phyloP scores from a whole-genome alignment of 371 early-diverging fungal genomes.

The Smittium mucronatum region DNA sequence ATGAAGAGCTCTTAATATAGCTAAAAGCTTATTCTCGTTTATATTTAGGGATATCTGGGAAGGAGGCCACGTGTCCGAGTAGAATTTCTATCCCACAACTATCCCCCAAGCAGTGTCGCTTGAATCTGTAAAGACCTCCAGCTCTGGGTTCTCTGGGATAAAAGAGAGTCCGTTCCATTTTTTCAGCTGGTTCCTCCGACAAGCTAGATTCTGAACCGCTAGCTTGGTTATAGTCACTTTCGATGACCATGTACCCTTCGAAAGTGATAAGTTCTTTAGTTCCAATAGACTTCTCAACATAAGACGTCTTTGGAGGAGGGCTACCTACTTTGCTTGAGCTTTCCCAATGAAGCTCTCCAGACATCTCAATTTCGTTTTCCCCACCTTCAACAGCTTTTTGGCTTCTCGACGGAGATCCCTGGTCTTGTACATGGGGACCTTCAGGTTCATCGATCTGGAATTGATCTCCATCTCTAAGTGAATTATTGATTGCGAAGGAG shows the following conservation, averaged over 20 bases:
- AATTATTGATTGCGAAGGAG: constrained; percentile 26
- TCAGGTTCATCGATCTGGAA: constrained; percentile 10
- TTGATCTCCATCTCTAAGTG: constrained; percentile 31
- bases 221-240: background rate
- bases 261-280: background rate
- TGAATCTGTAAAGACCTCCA: background rate
- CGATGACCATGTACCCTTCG: background rate
- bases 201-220: background rate
- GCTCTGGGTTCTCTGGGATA: background rate
- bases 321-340: constrained; percentile 2
- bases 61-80: background rate
- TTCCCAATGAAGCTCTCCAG: constrained; percentile 14
- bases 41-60: background rate
- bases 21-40: too few species aligned
- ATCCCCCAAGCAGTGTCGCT: background rate
- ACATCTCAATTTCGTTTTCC: background rate
- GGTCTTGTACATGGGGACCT: background rate
- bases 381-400: background rate
- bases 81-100: background rate
- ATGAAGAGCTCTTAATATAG: too few species aligned
- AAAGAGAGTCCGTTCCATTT: background rate
- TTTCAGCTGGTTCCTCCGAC: background rate
- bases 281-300: background rate
- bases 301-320: background rate
- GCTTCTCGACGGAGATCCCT: background rate